Percentiles rank a stretch among this genome's conserved stretches.
Evolutionary conservation across 1,139 yeast species (phyloP).

Genomic region (Lodderomyces elongisporus): DNA sequence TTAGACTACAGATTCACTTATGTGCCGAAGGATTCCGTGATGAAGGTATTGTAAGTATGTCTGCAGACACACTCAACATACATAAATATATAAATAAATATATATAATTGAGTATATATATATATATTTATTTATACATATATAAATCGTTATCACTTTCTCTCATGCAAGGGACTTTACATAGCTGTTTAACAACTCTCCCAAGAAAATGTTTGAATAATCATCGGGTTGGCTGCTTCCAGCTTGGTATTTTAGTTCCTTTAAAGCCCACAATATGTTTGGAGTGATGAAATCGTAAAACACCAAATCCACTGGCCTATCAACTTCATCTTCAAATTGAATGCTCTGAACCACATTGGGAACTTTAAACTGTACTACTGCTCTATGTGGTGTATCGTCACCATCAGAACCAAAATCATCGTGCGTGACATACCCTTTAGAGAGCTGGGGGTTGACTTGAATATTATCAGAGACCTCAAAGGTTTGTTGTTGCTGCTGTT

Average conservation of each 20-base stretch:
- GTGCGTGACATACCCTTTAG: slow-evolving; percentile 69
- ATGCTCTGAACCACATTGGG: slow-evolving; percentile 72
- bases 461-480: not conserved
- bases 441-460: slow-evolving; percentile 16
- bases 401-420: slow-evolving; percentile 86
- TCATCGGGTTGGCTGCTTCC: slow-evolving; percentile 11
- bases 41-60: no score
- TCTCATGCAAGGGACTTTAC: slow-evolving; percentile 1
- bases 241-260: slow-evolving; percentile 24
- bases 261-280: slow-evolving; percentile 56
- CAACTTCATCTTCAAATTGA: slow-evolving; percentile 17
- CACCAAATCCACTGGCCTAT: slow-evolving; percentile 56
- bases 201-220: slow-evolving; percentile 33
- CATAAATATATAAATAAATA: slow-evolving; percentile 10
- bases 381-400: slow-evolving; percentile 79
- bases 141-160: no score
- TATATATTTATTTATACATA: no score
- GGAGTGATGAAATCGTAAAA: slow-evolving; percentile 72
- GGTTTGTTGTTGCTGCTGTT: not conserved
- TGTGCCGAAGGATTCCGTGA: slow-evolving; percentile 54
- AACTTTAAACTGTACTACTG: slow-evolving; percentile 52
- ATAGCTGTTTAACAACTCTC: slow-evolving; percentile 21
- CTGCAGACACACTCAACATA: no score
- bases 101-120: not conserved
- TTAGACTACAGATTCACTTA: slow-evolving; percentile 64